Evolutionary conservation across 345 rosid genomes (phyloP).

Genomic region (Sonneratia caseolaris): DNA sequence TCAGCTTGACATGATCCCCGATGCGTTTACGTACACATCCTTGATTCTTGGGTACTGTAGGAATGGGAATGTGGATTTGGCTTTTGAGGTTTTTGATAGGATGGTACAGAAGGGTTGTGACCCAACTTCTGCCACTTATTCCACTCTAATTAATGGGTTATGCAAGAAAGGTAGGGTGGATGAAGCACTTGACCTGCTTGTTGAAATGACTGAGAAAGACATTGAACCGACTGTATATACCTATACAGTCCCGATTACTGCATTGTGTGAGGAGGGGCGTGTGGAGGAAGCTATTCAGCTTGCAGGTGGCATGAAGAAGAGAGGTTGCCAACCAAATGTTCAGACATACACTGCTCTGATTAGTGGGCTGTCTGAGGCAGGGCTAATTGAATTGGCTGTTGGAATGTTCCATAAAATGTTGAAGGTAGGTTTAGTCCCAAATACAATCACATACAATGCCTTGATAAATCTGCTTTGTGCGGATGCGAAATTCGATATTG

Average conservation of each 20-base stretch:
- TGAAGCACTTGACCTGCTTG: slow-evolving; percentile 44
- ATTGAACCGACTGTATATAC: slow-evolving; percentile 42
- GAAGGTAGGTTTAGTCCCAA: slow-evolving; percentile 38
- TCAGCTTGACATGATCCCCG: slow-evolving; percentile 37
- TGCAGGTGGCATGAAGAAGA: slow-evolving; percentile 30
- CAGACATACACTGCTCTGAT: slow-evolving; percentile 53
- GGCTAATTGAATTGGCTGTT: slow-evolving; percentile 39
- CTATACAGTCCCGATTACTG: slow-evolving; percentile 41
- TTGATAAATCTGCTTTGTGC: slow-evolving; percentile 39
- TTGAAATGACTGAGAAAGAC: slow-evolving; percentile 44
- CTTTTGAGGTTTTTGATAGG: slow-evolving; percentile 38
- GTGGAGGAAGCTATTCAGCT: slow-evolving; percentile 43
- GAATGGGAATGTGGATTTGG: slow-evolving; percentile 34
- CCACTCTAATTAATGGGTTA: slow-evolving; percentile 45
- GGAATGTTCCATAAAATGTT: slow-evolving; percentile 55
- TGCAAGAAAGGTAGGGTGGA: slow-evolving; percentile 41
- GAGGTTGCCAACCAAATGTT: slow-evolving; percentile 39
- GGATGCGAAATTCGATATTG: slow-evolving; percentile 24
- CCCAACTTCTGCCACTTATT: slow-evolving; percentile 52
- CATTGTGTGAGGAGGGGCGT: slow-evolving; percentile 40
- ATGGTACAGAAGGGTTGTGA: slow-evolving; percentile 49
- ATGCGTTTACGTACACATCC: slow-evolving; percentile 45
- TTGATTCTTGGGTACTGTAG: slow-evolving; percentile 63
- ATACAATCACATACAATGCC: slow-evolving; percentile 41
- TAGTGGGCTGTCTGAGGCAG: slow-evolving; percentile 32